Evolutionary conservation across 768 basidiomycete genomes (phyloP).

Genomic region (Strobilomyces confusus): DNA sequence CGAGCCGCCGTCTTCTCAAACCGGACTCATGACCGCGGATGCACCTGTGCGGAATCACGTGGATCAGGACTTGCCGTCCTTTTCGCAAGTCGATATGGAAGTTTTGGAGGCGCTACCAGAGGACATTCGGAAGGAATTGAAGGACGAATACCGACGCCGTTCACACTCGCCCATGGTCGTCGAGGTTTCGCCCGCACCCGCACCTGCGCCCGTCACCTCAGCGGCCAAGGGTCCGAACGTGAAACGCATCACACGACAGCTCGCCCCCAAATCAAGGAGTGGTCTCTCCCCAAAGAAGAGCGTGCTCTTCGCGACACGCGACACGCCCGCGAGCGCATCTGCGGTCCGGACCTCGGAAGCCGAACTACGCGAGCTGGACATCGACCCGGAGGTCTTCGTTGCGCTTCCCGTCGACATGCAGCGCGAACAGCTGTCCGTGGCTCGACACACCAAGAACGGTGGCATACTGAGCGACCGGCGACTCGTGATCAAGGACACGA

Average conservation of each 20-base stretch:
- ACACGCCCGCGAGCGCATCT: constrained; percentile 23
- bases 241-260: constrained; percentile 58
- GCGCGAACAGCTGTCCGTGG: constrained; percentile 66
- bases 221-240: constrained; percentile 40
- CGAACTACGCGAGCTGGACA: constrained; percentile 59
- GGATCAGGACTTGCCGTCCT: constrained; percentile 51
- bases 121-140: constrained; percentile 66
- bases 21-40: constrained; percentile 14
- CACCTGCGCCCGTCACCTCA: constrained; percentile 1
- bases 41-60: constrained; percentile 9
- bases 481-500: constrained; percentile 43
- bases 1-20: constrained; percentile 34
- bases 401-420: constrained; percentile 63
- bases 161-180: constrained; percentile 45
- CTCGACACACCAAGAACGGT: constrained; percentile 46
- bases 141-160: constrained; percentile 60
- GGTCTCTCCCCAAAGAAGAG: constrained; percentile 36
- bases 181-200: constrained; percentile 5
- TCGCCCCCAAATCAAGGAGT: constrained; percentile 52
- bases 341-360: constrained; percentile 45
- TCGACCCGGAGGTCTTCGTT: constrained; percentile 72
- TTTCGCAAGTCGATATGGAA: constrained; percentile 71
- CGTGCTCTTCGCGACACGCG: constrained; percentile 36
- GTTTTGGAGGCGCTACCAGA: constrained; percentile 69
- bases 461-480: constrained; percentile 40